These are phyloP conservation scores for Anaeromyces robustus DNA, from an alignment of 192 early-diverging fungal genomes.

Conservation along the genomic window DNA sequence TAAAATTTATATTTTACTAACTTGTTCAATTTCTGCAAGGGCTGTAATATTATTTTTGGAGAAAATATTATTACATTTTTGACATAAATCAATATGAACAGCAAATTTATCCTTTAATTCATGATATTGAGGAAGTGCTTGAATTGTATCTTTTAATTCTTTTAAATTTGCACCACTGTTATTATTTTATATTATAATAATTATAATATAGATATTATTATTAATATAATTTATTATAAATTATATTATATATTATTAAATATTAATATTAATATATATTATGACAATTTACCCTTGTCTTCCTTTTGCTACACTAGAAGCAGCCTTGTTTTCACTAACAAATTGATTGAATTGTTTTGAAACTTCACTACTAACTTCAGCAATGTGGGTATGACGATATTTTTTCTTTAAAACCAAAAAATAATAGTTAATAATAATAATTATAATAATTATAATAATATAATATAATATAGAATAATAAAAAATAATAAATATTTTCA, in stretches of 20 bases:
- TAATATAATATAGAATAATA: too few relatives aligned
- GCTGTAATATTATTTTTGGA: constrained; percentile 45
- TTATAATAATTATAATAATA: neutral
- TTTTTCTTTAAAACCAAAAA: constrained; percentile 12
- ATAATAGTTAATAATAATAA: neutral
- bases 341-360: constrained; percentile 62
- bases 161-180: constrained; percentile 35
- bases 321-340: constrained; percentile 58
- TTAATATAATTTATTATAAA: neutral
- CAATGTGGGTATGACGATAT: constrained; percentile 69
- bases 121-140: constrained; percentile 71
- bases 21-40: constrained; percentile 64
- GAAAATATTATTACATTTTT: constrained; percentile 66
- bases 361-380: constrained; percentile 56
- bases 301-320: constrained; percentile 6
- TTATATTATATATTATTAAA: neutral
- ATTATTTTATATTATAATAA: neutral
- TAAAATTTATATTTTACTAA: constrained; percentile 12
- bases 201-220: neutral
- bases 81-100: constrained; percentile 69
- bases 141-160: constrained; percentile 72
- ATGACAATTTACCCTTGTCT: neutral
- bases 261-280: neutral
- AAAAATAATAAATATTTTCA: too few relatives aligned
- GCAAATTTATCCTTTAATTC: constrained; percentile 67